phyloP scores from a whole-genome alignment of 139 green algal species.

The Ostreobium quekettii region DNA sequence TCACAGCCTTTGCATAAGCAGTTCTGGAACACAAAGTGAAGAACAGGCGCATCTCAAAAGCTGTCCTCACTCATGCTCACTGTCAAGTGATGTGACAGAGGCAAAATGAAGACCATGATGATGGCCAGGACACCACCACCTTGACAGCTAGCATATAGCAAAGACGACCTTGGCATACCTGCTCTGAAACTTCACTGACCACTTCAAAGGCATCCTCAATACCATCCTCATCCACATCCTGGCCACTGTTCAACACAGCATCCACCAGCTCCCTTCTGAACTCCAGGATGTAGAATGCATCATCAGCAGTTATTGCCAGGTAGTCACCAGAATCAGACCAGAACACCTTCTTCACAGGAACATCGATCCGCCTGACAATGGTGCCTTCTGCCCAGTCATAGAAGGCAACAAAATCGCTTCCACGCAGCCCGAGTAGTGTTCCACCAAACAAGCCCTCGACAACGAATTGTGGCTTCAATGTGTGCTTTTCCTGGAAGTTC shows the following conservation, averaged over 20 bases:
- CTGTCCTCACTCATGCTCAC: too few species aligned
- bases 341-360: constrained; percentile 64
- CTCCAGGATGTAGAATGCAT: constrained; percentile 80
- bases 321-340: constrained; percentile 85
- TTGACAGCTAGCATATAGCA: too few species aligned
- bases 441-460: constrained; percentile 86
- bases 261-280: constrained; percentile 52
- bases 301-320: constrained; percentile 72
- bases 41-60: too few species aligned
- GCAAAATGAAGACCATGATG: too few species aligned
- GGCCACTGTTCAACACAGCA: constrained; percentile 23
- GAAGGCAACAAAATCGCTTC: constrained; percentile 86
- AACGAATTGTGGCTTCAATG: constrained; percentile 68
- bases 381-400: constrained; percentile 86
- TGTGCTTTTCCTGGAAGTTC: constrained; percentile 72
- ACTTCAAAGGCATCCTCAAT: constrained; percentile 97
- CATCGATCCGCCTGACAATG: constrained; percentile 87
- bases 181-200: constrained; percentile 75
- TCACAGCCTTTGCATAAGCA: too few species aligned
- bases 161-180: constrained; percentile 3
- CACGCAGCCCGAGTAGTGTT: constrained; percentile 65
- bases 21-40: too few species aligned
- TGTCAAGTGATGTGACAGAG: too few species aligned
- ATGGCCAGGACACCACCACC: too few species aligned
- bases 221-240: constrained; percentile 76